Evolutionary conservation across 768 basidiomycete genomes (phyloP), one percentile per base, ranked within the genome.

Genomic region (Kwoniella bestiolae): DNA sequence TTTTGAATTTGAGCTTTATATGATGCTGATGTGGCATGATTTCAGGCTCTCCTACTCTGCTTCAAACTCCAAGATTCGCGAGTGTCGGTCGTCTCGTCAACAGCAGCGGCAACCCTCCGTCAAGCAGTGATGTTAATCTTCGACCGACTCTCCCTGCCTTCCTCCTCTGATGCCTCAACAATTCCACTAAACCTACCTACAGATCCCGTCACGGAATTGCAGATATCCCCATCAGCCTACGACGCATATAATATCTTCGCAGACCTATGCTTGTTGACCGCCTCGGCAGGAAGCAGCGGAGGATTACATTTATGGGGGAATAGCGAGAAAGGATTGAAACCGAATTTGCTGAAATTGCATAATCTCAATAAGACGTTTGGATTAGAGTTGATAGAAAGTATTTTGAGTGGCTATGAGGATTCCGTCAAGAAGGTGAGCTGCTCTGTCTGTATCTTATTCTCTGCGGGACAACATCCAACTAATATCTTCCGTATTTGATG

Each of bases 41-140:
- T 21, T 21, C 29, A 95, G 92, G 92, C 92, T 0, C 84, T 98
- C 0, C 82, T 95, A n/a, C 82, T 97, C 7, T 97, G 94, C 75
- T 98, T 98, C 85, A 92, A 89, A 79, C 83, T 97, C 26, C 94
- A 97, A 80, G 96, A 97, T 65, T 94, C 92, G 0, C 88, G 91
- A 68, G 96, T 94, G 25, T 91, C 93, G 0, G 95, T 98, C 26
- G 95, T 99, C 6, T 95, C 94, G 2, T 94, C 92, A 0, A 98
- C 96, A 3, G 95, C 95, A 1, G 94, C 94, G 2, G 96, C 96
- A 0, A 97, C 94, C 0, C 86, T 97, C 3, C 89, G 94, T 2
- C 95, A 98, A 78, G 85, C 97, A 1, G 92, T 98, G 49, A 97
- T 99, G 94, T 91, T 97, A 70, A 89, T 97, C 18, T 91, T 97